Conservation (phyloP, 306 rosid species). For the Prunus padus region DNA sequence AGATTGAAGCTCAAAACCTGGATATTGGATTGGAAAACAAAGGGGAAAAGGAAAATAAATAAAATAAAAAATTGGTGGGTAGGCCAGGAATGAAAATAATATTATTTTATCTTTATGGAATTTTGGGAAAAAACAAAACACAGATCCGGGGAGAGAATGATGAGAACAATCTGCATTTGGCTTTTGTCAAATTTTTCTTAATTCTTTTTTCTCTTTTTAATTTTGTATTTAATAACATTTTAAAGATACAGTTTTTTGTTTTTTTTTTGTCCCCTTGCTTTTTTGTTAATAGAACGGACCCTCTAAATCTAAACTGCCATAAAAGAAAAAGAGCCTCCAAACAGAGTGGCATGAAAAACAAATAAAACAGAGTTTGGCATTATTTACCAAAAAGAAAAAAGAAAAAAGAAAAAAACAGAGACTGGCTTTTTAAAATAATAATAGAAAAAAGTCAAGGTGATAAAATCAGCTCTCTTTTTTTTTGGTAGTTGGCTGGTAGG, state of each 20-base stretch:
- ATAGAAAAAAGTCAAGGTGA: background rate
- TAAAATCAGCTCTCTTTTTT: too few species aligned
- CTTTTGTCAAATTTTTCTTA: background rate
- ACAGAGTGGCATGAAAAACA: background rate
- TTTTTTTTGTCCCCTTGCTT: background rate
- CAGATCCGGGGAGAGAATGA: slow-evolving; percentile 8
- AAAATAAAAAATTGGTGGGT: slow-evolving; percentile 1
- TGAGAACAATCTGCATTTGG: background rate
- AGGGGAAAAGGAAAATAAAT: background rate
- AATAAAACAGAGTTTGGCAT: background rate
- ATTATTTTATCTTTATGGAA: background rate
- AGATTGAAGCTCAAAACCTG: background rate
- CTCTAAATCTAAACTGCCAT: background rate
- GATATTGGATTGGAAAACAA: background rate
- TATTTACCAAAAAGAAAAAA: background rate
- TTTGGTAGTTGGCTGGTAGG: too few species aligned
- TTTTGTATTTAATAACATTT: slow-evolving; percentile 4
- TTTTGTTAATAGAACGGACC: background rate
- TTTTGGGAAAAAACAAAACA: background rate
- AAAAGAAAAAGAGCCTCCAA: background rate
- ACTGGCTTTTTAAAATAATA: background rate
- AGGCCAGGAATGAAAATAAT: background rate
- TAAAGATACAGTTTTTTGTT: background rate
- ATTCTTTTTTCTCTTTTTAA: background rate
- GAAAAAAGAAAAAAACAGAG: background rate